phyloP scores from a whole-genome alignment of 208 protist genomes.

The Leishmania mexicana region DNA sequence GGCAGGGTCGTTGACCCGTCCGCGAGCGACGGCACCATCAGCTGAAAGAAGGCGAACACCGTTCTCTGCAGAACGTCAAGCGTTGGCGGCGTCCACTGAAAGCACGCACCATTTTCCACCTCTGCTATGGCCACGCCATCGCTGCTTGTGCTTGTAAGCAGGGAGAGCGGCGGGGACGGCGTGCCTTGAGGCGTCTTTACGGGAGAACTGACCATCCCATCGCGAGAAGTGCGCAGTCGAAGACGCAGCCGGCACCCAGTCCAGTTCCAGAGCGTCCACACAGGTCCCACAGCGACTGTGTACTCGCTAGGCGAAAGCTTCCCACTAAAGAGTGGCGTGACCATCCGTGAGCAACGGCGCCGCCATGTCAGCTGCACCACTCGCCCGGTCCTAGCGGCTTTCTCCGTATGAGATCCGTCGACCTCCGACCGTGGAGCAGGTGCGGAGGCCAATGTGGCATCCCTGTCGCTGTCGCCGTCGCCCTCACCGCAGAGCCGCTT shows the following conservation, averaged over 20 bases:
- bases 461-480: background rate
- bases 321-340: conserved; percentile 10
- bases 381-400: background rate
- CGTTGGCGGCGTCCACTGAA: conserved; percentile 29
- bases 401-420: background rate
- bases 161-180: background rate
- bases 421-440: background rate
- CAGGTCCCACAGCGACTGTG: conserved; percentile 23
- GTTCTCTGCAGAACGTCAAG: conserved; percentile 2
- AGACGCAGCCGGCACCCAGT: conserved; percentile 30
- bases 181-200: background rate
- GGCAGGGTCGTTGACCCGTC: background rate
- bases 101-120: conserved; percentile 25
- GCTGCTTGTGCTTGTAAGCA: background rate
- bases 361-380: conserved; percentile 34
- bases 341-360: conserved; percentile 7
- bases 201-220: background rate
- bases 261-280: conserved; percentile 40
- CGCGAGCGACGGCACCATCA: conserved; percentile 8
- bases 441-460: background rate
- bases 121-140: conserved; percentile 16
- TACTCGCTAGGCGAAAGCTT: conserved; percentile 17
- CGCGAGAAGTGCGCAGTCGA: conserved; percentile 1
- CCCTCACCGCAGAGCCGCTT: background rate
- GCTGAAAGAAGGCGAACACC: conserved; percentile 14